Percentiles rank a stretch among this genome's conserved stretches.
Evolutionary conservation across 164 flowering plant species (phyloP).

Genomic region (Sedum album): DNA sequence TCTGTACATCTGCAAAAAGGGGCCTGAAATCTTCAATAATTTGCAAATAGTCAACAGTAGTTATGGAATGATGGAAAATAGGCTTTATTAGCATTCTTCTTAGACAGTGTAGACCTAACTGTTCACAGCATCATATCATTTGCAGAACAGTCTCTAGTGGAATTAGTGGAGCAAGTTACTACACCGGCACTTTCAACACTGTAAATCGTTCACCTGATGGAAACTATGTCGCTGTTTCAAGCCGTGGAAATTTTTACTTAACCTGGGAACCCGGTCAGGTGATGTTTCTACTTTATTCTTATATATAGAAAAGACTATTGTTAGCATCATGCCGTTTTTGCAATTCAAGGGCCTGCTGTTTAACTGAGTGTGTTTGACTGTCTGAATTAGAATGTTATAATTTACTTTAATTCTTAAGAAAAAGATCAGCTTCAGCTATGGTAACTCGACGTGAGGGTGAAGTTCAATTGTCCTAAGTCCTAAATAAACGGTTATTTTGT

Average conservation of each 20-base stretch:
- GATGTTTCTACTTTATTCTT: conserved; percentile 12
- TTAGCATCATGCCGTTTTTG: neutral
- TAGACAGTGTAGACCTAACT: conserved; percentile 3
- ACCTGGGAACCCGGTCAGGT: conserved; percentile 99
- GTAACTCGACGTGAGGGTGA: neutral
- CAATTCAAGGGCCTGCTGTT: neutral
- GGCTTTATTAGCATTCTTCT: neutral
- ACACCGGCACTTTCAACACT: conserved; percentile 87
- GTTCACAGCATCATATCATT: conserved; percentile 18
- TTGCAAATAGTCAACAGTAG: neutral
- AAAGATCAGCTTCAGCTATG: neutral
- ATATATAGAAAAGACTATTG: neutral
- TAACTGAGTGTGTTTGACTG: neutral
- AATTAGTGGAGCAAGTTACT: conserved; percentile 98
- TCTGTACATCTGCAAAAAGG: neutral
- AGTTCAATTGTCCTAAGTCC: neutral
- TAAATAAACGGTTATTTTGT: neutral
- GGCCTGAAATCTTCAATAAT: neutral
- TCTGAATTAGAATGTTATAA: no score
- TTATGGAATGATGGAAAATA: neutral
- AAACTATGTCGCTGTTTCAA: conserved; percentile 93
- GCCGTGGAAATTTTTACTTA: conserved; percentile 92
- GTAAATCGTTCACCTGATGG: conserved; percentile 99
- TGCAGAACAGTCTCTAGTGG: conserved; percentile 99
- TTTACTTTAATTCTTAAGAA: neutral